Evolutionary conservation across 495 filamentous ascomycete species (phyloP).

Genomic region (Evernia prunastri): DNA sequence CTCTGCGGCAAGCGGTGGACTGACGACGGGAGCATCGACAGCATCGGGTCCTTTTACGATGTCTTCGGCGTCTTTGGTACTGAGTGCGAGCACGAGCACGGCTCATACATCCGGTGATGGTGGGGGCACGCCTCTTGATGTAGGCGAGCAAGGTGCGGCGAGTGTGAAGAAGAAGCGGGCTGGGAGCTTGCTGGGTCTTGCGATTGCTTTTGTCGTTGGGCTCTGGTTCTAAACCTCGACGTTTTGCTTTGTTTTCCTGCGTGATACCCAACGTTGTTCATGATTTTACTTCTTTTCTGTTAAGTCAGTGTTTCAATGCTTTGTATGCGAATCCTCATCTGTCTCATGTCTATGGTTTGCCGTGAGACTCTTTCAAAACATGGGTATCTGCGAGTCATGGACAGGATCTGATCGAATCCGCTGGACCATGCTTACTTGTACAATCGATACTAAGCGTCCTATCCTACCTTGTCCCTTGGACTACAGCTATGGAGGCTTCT

Average conservation of each 20-base stretch:
- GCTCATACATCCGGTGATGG: not conserved
- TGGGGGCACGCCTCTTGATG: constrained; percentile 9
- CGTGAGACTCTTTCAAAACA: not conserved
- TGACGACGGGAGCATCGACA: not conserved
- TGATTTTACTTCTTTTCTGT: not conserved
- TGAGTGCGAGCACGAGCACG: not conserved
- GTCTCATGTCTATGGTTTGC: not conserved
- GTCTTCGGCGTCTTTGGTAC: not conserved
- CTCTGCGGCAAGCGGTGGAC: not conserved
- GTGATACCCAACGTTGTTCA: not conserved
- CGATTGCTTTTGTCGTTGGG: not conserved
- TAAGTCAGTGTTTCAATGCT: not conserved
- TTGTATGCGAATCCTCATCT: not conserved
- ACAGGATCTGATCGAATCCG: not conserved
- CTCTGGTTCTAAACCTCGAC: not conserved
- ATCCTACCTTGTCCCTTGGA: not conserved
- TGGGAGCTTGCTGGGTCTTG: constrained; percentile 9
- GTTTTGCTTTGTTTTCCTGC: not conserved
- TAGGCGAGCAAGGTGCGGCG: constrained; percentile 3
- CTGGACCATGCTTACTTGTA: not conserved
- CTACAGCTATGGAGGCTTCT: not conserved
- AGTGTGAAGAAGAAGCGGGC: not conserved
- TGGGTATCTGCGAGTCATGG: not conserved
- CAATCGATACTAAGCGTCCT: not conserved
- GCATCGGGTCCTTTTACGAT: not conserved